These are phyloP conservation scores for Calocybe gangraenosa DNA, from an alignment of 768 basidiomycete species.

Conservation along the genomic window DNA sequence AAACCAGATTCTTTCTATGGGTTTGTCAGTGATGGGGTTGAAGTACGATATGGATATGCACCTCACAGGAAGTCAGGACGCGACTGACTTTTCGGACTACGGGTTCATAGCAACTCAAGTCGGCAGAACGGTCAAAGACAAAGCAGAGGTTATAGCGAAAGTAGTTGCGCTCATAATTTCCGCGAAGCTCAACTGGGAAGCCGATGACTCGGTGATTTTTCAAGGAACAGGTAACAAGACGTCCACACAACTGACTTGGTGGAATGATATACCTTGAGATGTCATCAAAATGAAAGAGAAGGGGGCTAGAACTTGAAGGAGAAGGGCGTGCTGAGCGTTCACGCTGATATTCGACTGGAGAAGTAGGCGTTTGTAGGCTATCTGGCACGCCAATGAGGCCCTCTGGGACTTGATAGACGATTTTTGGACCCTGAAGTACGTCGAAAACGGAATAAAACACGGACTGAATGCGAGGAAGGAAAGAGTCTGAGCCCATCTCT, in stretches of 20 bases:
- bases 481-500: conserved; percentile 48
- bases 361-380: conserved; percentile 34
- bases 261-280: conserved; percentile 96
- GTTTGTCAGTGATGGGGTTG: conserved; percentile 2
- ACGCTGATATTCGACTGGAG: conserved; percentile 21
- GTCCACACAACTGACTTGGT: conserved; percentile 76
- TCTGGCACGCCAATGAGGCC: conserved; percentile 59
- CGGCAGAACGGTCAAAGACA: conserved; percentile 88
- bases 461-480: conserved; percentile 75
- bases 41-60: conserved; percentile 29
- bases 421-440: conserved; percentile 77
- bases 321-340: conserved; percentile 41
- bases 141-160: conserved; percentile 96
- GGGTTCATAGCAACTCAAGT: conserved; percentile 93
- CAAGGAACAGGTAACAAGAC: conserved; percentile 84
- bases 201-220: conserved; percentile 84
- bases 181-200: conserved; percentile 79
- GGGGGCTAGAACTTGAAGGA: conserved; percentile 40
- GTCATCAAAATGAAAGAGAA: conserved; percentile 84
- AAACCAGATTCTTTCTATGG: conserved; percentile 83
- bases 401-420: conserved; percentile 93
- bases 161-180: conserved; percentile 79
- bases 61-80: conserved; percentile 87
- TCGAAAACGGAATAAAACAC: conserved; percentile 97
- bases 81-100: conserved; percentile 93